A percentile compares a stretch with the other conserved stretches of the same genome.
phyloP scores from a whole-genome alignment of 371 early-diverging fungal species.

The Mucor saturninus region DNA sequence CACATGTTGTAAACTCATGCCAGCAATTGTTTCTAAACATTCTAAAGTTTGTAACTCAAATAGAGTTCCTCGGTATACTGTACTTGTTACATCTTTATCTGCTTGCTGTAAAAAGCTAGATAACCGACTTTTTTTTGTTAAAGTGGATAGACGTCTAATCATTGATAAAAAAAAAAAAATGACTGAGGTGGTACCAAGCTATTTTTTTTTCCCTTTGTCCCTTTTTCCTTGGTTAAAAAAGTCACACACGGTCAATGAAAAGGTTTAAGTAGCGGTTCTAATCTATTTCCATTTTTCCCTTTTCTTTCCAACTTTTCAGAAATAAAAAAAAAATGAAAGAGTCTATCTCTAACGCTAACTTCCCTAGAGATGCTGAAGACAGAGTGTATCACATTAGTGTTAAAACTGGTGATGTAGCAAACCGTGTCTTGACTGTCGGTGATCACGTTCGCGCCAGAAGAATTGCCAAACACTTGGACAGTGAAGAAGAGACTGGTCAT shows the following conservation, averaged over 20 bases:
- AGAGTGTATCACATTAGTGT: conserved; percentile 89
- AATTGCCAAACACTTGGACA: conserved; percentile 69
- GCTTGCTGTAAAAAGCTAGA: conserved; percentile 13
- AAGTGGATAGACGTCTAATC: background rate
- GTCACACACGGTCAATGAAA: too few relatives aligned
- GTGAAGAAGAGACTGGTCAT: conserved; percentile 55
- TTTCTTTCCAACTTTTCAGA: conserved; percentile 6
- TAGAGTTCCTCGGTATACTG: conserved; percentile 39
- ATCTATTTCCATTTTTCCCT: conserved; percentile 5
- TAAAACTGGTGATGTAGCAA: conserved; percentile 84
- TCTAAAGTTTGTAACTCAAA: conserved; percentile 48
- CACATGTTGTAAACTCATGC: conserved; percentile 42
- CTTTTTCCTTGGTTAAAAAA: too few relatives aligned
- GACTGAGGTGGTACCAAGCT: too few relatives aligned
- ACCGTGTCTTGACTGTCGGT: conserved; percentile 92
- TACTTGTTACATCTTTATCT: conserved; percentile 30
- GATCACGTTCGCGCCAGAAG: conserved; percentile 81
- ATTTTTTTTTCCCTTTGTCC: too few relatives aligned
- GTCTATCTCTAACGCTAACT: conserved; percentile 77
- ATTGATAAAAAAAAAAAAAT: background rate
- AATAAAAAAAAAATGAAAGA: conserved; percentile 41
- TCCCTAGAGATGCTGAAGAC: conserved; percentile 80
- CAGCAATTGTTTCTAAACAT: conserved; percentile 27
- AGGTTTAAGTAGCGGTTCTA: background rate
- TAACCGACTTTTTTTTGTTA: conserved; percentile 5